phyloP scores from a whole-genome alignment of 139 green algal species.

The Micractinium sp. region DNA sequence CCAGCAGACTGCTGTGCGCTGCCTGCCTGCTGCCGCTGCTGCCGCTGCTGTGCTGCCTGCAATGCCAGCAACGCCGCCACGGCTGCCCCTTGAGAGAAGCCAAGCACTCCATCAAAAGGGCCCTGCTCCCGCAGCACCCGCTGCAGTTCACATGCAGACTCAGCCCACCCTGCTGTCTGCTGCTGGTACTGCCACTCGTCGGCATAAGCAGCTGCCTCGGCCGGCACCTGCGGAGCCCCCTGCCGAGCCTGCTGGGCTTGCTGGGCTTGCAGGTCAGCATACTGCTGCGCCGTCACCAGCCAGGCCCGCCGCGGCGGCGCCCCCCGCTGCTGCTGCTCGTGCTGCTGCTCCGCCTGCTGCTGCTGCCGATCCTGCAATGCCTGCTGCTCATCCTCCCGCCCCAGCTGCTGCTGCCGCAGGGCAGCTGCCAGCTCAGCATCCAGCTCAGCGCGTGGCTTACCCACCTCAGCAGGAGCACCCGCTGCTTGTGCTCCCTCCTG shows the following conservation, averaged over 20 bases:
- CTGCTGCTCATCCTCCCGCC: background rate
- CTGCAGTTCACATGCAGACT: conserved; percentile 50
- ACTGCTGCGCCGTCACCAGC: conserved; percentile 17
- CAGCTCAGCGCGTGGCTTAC: conserved; percentile 2
- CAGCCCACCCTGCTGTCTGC: conserved; percentile 75
- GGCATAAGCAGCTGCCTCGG: background rate
- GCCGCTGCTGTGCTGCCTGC: conserved; percentile 41
- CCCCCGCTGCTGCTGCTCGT: background rate
- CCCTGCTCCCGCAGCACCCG: conserved; percentile 47
- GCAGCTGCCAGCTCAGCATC: conserved; percentile 10
- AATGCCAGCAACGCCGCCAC: conserved; percentile 56
- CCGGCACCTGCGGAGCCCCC: background rate
- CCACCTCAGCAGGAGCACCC: background rate
- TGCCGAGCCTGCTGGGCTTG: background rate
- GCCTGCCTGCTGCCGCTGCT: background rate
- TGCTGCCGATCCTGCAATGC: background rate
- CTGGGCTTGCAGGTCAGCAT: background rate
- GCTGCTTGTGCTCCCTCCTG: background rate
- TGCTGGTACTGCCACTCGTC: conserved; percentile 52
- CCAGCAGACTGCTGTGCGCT: background rate
- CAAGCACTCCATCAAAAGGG: conserved; percentile 85
- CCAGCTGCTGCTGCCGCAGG: background rate
- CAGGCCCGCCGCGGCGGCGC: conserved; percentile 6
- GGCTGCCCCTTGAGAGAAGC: conserved; percentile 81
- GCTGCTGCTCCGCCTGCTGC: background rate